A percentile compares a stretch with the other conserved stretches of the same genome.
Conservation (phyloP, 768 basidiomycete species). For the Suillus bovinus region DNA sequence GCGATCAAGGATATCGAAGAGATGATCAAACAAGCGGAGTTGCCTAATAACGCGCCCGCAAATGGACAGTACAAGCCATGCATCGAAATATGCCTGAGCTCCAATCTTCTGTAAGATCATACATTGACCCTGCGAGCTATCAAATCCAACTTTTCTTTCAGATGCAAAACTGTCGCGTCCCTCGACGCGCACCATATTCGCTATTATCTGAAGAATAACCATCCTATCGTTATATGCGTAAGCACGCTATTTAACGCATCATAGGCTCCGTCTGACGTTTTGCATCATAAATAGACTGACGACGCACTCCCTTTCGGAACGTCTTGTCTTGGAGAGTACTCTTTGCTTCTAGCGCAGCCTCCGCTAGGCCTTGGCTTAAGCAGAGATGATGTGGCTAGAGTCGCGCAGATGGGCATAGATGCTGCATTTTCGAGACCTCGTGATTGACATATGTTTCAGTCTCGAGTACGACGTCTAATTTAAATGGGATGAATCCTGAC, state of each 20-base stretch:
- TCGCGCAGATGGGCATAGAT: conserved; percentile 67
- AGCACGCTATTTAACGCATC: background rate
- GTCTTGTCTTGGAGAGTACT: conserved; percentile 74
- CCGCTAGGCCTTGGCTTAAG: conserved; percentile 72
- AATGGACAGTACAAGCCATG: conserved; percentile 45
- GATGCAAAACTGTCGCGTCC: conserved; percentile 66
- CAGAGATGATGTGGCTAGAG: conserved; percentile 51
- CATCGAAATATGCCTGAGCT: conserved; percentile 81
- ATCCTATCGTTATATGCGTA: conserved; percentile 80
- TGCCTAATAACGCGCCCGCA: background rate
- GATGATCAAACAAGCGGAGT: conserved; percentile 13
- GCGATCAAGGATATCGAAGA: conserved; percentile 25
- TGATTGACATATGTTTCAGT: background rate
- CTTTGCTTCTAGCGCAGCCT: conserved; percentile 69
- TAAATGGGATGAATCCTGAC: too few species aligned
- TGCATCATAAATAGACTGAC: conserved; percentile 61
- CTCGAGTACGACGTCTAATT: background rate
- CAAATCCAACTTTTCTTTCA: conserved; percentile 23
- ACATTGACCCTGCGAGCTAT: background rate
- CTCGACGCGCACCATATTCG: conserved; percentile 74
- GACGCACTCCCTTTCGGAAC: conserved; percentile 79
- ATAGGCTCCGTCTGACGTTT: background rate
- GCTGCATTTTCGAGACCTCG: conserved; percentile 10
- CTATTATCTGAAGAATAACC: conserved; percentile 59
- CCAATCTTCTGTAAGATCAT: conserved; percentile 67